These are phyloP conservation scores for Bauhinia variegata DNA, from an alignment of 306 rosid species.

Conservation along the genomic window DNA sequence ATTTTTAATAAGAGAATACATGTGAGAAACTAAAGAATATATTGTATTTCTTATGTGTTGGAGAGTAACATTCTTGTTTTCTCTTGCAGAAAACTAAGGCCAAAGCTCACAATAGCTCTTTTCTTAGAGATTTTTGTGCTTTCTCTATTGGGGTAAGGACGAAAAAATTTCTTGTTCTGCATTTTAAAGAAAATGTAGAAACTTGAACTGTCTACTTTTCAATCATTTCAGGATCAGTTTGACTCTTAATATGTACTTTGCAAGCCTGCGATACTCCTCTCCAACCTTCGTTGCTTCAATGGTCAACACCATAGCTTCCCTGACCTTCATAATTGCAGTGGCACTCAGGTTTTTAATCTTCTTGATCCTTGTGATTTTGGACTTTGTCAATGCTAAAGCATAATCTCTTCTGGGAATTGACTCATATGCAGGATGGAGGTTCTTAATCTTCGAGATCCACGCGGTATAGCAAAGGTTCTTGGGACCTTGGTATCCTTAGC, in stretches of 20 bases:
- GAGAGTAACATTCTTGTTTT: conserved; percentile 8
- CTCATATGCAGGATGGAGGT: conserved; percentile 55
- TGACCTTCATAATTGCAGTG: conserved; percentile 80
- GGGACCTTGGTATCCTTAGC: conserved; percentile 71
- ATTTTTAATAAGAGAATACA: too few species aligned
- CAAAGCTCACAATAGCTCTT: conserved; percentile 64
- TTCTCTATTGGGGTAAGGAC: conserved; percentile 74
- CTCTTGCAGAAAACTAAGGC: conserved; percentile 60
- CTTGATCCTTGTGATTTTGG: not conserved
- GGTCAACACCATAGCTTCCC: conserved; percentile 69
- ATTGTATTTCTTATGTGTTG: not conserved
- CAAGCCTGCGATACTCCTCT: conserved; percentile 77
- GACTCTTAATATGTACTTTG: conserved; percentile 70
- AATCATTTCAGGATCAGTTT: conserved; percentile 58
- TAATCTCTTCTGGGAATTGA: not conserved
- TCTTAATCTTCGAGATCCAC: conserved; percentile 52
- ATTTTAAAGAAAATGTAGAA: not conserved
- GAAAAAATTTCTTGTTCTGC: not conserved
- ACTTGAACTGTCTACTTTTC: conserved; percentile 6
- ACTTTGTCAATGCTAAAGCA: not conserved
- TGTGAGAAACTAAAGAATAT: not conserved
- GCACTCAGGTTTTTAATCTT: conserved; percentile 48
- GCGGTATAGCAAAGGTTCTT: conserved; percentile 65
- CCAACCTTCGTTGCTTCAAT: conserved; percentile 76
- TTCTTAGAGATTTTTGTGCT: conserved; percentile 75